These are phyloP conservation scores for Quercus suber DNA, from an alignment of 306 rosid species.

Conservation along the genomic window DNA sequence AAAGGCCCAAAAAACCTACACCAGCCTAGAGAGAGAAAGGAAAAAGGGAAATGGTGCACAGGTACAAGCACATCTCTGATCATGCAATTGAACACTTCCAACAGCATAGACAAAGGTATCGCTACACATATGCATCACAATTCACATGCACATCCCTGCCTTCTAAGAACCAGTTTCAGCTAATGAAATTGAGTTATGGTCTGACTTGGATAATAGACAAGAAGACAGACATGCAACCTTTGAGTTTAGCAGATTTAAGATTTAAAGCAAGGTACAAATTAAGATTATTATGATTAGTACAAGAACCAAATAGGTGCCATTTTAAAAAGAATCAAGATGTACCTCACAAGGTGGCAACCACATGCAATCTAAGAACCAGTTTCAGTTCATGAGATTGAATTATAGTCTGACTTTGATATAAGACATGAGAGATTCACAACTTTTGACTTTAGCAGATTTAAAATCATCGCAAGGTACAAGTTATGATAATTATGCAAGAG, in stretches of 20 bases:
- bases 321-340: too few species aligned
- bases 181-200: too few species aligned
- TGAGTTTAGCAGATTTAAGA: too few species aligned
- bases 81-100: not conserved
- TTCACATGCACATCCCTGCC: not conserved
- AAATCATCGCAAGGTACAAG: not conserved
- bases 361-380: not conserved
- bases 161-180: not conserved
- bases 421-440: not conserved
- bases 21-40: not conserved
- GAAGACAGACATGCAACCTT: too few species aligned
- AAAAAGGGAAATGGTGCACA: not conserved
- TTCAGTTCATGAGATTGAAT: not conserved
- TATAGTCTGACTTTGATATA: not conserved
- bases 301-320: too few species aligned
- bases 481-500: not conserved
- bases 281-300: too few species aligned
- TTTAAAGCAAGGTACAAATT: too few species aligned
- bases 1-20: slow-evolving; percentile 1
- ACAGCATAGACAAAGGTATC: not conserved
- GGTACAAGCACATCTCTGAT: not conserved
- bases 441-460: not conserved
- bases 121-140: not conserved
- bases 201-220: too few species aligned
- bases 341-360: too few species aligned